A percentile compares a stretch with the other conserved stretches of the same genome.
phyloP scores from a whole-genome alignment of 2,329 filamentous ascomycete genomes.

The Aureobasidium sp. region DNA sequence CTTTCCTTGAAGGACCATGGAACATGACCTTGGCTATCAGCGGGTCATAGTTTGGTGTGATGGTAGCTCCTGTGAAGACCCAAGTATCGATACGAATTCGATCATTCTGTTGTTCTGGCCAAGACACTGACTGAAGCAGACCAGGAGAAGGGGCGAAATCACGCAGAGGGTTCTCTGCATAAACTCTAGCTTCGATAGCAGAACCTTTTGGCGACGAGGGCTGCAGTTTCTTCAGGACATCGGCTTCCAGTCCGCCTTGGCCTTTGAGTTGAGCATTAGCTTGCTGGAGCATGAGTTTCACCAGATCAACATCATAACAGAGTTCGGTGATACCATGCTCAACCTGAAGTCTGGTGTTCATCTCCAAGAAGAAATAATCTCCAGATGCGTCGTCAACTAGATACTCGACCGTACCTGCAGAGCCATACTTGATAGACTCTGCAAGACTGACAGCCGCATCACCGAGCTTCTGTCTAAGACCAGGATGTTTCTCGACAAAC shows the following conservation, averaged over 20 bases:
- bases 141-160: conserved; percentile 56
- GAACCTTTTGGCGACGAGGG: conserved; percentile 37
- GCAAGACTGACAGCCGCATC: conserved; percentile 65
- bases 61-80: conserved; percentile 50
- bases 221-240: conserved; percentile 38
- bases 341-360: conserved; percentile 54
- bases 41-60: conserved; percentile 53
- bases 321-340: conserved; percentile 54
- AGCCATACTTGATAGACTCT: conserved; percentile 60
- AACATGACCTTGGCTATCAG: conserved; percentile 54
- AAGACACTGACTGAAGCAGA: conserved; percentile 50
- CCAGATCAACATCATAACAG: conserved; percentile 49
- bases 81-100: conserved; percentile 56
- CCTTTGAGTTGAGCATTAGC: conserved; percentile 45
- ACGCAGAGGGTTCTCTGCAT: conserved; percentile 53
- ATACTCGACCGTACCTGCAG: conserved; percentile 84
- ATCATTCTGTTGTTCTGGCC: conserved; percentile 37
- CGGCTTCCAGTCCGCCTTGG: conserved; percentile 38
- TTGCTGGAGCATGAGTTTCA: conserved; percentile 50
- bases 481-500: conserved; percentile 43
- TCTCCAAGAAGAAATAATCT: conserved; percentile 63
- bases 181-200: conserved; percentile 50
- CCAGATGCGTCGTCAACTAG: conserved; percentile 77
- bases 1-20: conserved; percentile 37
- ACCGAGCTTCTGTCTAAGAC: conserved; percentile 55